Conservation (phyloP, 352 stramenopile genomes). For the Phytophthora pini region DNA sequence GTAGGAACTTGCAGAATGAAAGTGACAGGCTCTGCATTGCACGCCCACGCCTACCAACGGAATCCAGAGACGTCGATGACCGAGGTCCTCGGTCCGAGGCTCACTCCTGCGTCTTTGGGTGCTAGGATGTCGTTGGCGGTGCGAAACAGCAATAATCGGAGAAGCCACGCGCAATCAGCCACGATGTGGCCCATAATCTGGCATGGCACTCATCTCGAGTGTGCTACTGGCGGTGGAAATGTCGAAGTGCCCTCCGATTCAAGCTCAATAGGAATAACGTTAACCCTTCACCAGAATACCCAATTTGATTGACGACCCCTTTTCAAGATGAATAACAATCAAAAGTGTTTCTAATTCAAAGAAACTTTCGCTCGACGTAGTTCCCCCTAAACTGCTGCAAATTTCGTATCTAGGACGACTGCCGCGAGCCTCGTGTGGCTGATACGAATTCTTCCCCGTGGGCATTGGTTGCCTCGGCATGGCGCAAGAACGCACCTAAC, state of each 20-base stretch:
- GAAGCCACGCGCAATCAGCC: neutral
- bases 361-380: neutral
- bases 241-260: too few relatives aligned
- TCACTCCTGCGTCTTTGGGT: too few relatives aligned
- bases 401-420: slow-evolving; percentile 10
- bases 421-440: slow-evolving; percentile 31
- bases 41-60: too few relatives aligned
- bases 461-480: slow-evolving; percentile 74
- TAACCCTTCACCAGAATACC: too few relatives aligned
- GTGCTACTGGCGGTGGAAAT: neutral
- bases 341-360: slow-evolving; percentile 7
- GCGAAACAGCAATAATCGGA: slow-evolving; percentile 19
- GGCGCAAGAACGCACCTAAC: slow-evolving; percentile 96
- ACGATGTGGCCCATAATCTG: neutral
- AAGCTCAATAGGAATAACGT: too few relatives aligned
- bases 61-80: too few relatives aligned
- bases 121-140: slow-evolving; percentile 14
- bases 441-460: slow-evolving; percentile 72
- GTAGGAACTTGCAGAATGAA: neutral
- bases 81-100: too few relatives aligned
- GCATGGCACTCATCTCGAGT: neutral
- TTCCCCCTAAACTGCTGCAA: neutral
- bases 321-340: neutral
- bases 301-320: too few relatives aligned
- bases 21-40: neutral